These are phyloP conservation scores for Thalassiosira livingstoniorum DNA, from an alignment of 352 stramenopile genomes.

Conservation along the genomic window DNA sequence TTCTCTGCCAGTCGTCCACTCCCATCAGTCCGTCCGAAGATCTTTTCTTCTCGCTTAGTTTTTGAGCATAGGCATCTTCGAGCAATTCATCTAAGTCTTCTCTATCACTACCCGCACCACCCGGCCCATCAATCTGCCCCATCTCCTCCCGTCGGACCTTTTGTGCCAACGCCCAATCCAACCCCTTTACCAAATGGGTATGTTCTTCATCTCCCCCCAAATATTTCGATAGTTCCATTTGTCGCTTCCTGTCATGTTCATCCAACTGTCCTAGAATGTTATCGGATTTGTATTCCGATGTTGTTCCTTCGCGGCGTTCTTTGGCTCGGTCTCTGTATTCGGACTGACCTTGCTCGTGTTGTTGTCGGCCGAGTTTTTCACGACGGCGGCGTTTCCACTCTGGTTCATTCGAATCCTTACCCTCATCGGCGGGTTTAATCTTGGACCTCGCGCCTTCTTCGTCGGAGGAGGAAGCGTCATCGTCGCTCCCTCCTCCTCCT, in stretches of 20 bases:
- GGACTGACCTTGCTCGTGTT: neutral
- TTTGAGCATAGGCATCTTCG: slow-evolving; percentile 27
- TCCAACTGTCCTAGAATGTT: neutral
- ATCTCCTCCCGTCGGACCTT: slow-evolving; percentile 88
- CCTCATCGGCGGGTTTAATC: slow-evolving; percentile 18
- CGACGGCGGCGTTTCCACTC: slow-evolving; percentile 43
- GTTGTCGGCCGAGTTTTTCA: slow-evolving; percentile 35
- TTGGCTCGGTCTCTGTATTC: slow-evolving; percentile 81
- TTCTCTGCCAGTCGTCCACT: slow-evolving; percentile 19
- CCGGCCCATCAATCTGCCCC: slow-evolving; percentile 24
- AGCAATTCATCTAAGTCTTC: slow-evolving; percentile 53
- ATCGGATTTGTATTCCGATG: slow-evolving; percentile 38
- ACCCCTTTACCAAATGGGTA: slow-evolving; percentile 90
- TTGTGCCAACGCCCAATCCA: slow-evolving; percentile 90
- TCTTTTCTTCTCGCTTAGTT: slow-evolving; percentile 14
- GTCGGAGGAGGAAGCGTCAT: slow-evolving; percentile 12
- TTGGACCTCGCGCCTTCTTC: neutral
- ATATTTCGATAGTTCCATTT: slow-evolving; percentile 81
- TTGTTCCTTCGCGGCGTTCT: slow-evolving; percentile 73
- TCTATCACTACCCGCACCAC: slow-evolving; percentile 1
- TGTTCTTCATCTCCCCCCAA: slow-evolving; percentile 88
- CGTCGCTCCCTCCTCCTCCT: slow-evolving; percentile 45
- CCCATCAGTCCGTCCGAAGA: neutral
- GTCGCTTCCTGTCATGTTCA: slow-evolving; percentile 25
- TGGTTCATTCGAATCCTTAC: slow-evolving; percentile 22